A percentile compares a stretch with the other conserved stretches of the same genome.
Conservation (phyloP, 2,329 filamentous ascomycete genomes). For the Colletotrichum navitas region DNA sequence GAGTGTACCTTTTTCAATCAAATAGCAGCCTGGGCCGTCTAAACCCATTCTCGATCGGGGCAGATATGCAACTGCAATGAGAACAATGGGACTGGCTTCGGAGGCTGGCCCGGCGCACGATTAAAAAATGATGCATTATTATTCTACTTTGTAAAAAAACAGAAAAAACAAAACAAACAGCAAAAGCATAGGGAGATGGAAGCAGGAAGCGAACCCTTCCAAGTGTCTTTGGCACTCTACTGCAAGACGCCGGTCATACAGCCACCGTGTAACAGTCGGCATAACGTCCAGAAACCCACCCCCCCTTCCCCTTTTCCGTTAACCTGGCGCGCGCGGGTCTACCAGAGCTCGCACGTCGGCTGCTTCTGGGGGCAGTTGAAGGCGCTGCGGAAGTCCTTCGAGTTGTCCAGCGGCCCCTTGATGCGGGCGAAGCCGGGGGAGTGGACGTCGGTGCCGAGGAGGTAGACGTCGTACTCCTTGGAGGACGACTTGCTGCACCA, state of each 20-base stretch:
- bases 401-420: slow-evolving; percentile 74
- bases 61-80: neutral
- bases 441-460: slow-evolving; percentile 73
- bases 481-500: slow-evolving; percentile 76
- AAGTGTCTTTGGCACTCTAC: neutral
- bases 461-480: slow-evolving; percentile 63
- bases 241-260: neutral
- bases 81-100: neutral
- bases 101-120: neutral
- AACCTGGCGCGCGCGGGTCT: neutral
- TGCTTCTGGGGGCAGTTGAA: slow-evolving; percentile 75
- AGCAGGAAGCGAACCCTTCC: neutral
- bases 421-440: slow-evolving; percentile 73
- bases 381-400: slow-evolving; percentile 73
- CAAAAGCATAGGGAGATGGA: no score
- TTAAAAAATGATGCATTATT: neutral
- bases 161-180: neutral
- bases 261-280: neutral
- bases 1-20: neutral
- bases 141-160: neutral
- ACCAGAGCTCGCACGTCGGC: slow-evolving; percentile 79
- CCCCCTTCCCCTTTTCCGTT: neutral
- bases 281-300: no score
- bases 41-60: neutral
- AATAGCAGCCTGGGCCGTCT: no score